Evolutionary conservation across 1,284 basidiomycete species (phyloP), one percentile per base, ranked within the genome.

Genomic region (Cutaneotrichosporon dermatis): DNA sequence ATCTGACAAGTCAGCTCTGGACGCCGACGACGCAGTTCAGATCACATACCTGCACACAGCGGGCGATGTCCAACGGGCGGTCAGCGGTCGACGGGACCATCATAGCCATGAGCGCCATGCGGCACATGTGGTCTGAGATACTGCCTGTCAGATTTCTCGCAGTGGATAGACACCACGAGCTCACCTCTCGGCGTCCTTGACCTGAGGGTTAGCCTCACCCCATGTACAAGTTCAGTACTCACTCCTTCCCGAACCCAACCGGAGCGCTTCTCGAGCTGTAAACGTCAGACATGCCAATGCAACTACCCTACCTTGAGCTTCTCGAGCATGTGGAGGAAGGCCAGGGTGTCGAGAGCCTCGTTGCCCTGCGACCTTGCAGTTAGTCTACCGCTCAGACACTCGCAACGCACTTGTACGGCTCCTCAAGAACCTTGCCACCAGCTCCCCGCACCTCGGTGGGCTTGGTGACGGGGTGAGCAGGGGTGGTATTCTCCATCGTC

Each of bases 61-160:
- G 92, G 42, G 86, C 79, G 7, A 92, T 82, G 72, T 96, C 90
- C 7, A 95, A 64, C 3, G 78, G 78, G 16, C 70, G 82, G 0
- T 78, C 81, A 4, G 80, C 55, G 65, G 89, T 89, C 2, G 85
- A 74, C 5, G 80, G 80, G 12, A 81, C 84, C 65, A 92, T 88
- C 84, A 97, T 87, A 1, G 92, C 88, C 49, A 98, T 83, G 25
- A 97, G 78, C 2, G 91, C 88, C 95, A 98, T 98, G 56, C 95
- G 83, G 76, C 96, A 95, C 94, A 96, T 97, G 74, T 98, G 94
- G 75, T 98, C 94, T 3, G 92, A 87, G 63, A 97, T 95, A 66
- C 91, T 94, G 15, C 2, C 11, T 25, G 51, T 55, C 4, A 69
- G 66, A 25, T 25, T 25, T 25, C 2, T 25, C 25, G 25, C 25